Base-by-base conservation (phyloP, 2,329 filamentous ascomycete species). In the Teratosphaeriaceae sp. region DNA sequence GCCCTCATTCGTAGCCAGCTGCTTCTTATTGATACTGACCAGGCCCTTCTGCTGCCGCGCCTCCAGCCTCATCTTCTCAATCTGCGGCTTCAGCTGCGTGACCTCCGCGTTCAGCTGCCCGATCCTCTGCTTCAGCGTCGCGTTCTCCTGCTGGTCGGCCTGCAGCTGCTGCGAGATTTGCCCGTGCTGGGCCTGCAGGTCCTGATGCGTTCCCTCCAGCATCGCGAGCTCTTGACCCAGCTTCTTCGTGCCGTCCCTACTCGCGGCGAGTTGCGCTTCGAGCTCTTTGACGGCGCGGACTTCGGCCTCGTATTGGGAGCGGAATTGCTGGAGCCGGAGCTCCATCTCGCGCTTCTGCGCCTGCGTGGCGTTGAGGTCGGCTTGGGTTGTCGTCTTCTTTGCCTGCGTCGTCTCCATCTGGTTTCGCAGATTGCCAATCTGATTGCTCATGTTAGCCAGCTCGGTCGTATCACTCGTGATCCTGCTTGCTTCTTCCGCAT, bases 11-110 rank as follows among this genome's bases (percentile, higher is more conserved):
- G 89, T 96, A 26, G 84, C 79, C 47, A 97, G 72, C 67, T 98
- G 92, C 70, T 98, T 98, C 74, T 94, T 97, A 70, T 96, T 96
- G 69, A 98, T 98, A 33, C 92, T 89, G 22, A 94, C 90, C 52
- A 97, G 74, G 15, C 92, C 92, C 69, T 94, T 97, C 61, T 97
- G 89, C 64, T 97, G 92, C 31, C 92, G 82, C 20, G 88, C 88
- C 55, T 96, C 88, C 11, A 84, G 87, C 63, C 85, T 88, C 56
- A 94, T 75, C 71, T 96, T 97, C 63, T 98, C 92, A 40, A 98
- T 80, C 53, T 90, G 83, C 23, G 89, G 88, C 64, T 88, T 94
- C 30, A 97, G 70, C 64, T 88, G 83, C 15, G 79, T 75, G 54
- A 95, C 82, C 64, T 94, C 88, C 11, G 79, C 75, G 58, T 95